Conservation (phyloP, 140 eudicot species). For the Anethum foeniculum region DNA sequence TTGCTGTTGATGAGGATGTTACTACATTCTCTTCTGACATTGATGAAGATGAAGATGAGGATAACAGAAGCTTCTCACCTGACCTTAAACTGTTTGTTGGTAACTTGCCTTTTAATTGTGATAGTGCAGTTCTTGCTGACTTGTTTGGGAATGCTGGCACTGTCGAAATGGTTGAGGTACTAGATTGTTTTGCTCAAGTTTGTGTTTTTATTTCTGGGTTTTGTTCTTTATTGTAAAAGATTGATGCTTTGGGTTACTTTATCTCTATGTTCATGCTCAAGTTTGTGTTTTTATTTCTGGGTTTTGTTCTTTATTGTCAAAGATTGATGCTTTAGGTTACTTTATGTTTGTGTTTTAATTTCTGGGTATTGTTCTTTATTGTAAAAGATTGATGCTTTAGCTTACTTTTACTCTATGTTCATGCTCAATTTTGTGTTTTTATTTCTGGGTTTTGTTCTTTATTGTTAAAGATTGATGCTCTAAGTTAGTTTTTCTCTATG, state of each 20-base stretch:
- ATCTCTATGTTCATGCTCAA: no score
- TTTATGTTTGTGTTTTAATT: neutral
- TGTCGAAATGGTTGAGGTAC: conserved; percentile 97
- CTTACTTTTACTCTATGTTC: no score
- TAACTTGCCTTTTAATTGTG: conserved; percentile 73
- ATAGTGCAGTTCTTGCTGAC: conserved; percentile 77
- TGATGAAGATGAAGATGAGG: conserved; percentile 24
- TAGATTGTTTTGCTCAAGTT: neutral
- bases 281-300: neutral
- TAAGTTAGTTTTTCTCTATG: neutral
- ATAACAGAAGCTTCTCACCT: conserved; percentile 54
- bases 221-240: neutral
- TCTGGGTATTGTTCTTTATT: neutral
- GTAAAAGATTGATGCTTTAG: neutral
- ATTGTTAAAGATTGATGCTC: neutral
- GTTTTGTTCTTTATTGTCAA: neutral
- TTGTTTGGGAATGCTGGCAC: conserved; percentile 75
- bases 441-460: neutral
- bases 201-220: neutral
- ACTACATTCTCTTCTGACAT: neutral
- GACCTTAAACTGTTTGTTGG: conserved; percentile 87
- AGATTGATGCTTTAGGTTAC: no score
- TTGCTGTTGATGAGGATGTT: conserved; percentile 43
- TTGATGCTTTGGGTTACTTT: neutral
- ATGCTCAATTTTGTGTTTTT: neutral